phyloP scores from a whole-genome alignment of 805 yeast species.

The Candida palmyrensis region DNA sequence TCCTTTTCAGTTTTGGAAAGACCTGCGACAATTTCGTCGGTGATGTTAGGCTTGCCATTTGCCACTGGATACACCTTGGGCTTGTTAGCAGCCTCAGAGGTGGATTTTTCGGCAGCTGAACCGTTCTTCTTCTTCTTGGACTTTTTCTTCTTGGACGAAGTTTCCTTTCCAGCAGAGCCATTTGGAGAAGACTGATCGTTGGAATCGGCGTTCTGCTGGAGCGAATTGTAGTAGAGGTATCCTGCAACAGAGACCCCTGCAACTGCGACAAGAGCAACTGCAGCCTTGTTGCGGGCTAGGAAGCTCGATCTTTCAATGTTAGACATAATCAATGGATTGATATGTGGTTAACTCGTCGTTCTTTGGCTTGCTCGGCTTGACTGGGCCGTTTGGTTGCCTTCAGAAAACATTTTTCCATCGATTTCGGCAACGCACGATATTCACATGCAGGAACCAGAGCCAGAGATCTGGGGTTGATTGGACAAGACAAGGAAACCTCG shows the following conservation, averaged over 20 bases:
- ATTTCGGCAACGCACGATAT: constrained; percentile 3
- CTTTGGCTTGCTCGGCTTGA: neutral
- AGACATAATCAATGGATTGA: too few species aligned
- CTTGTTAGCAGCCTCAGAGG: constrained; percentile 23
- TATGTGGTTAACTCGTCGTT: neutral
- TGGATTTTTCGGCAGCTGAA: constrained; percentile 10
- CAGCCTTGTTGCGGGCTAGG: constrained; percentile 53
- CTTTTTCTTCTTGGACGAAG: constrained; percentile 31
- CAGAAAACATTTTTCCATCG: constrained; percentile 1
- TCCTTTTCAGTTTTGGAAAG: constrained; percentile 52
- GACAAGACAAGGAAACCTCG: too few species aligned
- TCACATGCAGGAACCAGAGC: too few species aligned
- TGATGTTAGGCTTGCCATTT: constrained; percentile 54
- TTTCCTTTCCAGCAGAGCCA: too few species aligned
- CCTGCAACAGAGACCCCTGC: constrained; percentile 63
- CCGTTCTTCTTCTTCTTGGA: constrained; percentile 43
- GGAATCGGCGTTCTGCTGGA: constrained; percentile 16
- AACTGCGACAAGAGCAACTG: constrained; percentile 56
- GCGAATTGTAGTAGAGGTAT: constrained; percentile 47
- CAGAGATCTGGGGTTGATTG: too few species aligned
- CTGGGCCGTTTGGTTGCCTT: neutral
- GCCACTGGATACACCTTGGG: constrained; percentile 45
- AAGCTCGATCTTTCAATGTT: constrained; percentile 26
- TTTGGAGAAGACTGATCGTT: constrained; percentile 13
- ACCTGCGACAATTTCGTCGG: constrained; percentile 38